Conservation (phyloP, 1,284 basidiomycete species). For the Ceratobasidium sp. region DNA sequence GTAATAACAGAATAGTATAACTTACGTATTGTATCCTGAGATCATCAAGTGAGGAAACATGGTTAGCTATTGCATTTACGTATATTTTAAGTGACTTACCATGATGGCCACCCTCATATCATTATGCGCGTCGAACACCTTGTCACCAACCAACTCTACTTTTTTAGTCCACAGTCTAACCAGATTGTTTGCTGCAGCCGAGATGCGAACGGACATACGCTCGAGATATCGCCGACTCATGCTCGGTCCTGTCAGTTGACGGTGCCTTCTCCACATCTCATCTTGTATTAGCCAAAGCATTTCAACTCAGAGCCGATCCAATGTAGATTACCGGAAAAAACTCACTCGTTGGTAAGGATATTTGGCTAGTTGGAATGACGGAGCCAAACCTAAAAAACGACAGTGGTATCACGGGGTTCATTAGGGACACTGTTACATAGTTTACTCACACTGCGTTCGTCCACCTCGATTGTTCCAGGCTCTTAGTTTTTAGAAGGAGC, state of each 20-base stretch:
- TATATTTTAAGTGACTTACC: not conserved
- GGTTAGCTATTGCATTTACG: not conserved
- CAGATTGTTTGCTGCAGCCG: not conserved
- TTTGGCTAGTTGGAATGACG: conserved; percentile 6
- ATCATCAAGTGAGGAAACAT: not conserved
- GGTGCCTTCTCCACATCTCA: conserved; percentile 25
- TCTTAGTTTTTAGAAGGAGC: not conserved
- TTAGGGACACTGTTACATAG: not conserved
- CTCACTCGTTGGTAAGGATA: conserved; percentile 12
- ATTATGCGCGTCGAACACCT: not conserved
- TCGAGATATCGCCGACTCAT: conserved; percentile 28
- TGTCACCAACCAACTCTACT: not conserved
- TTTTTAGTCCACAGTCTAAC: conserved; percentile 11
- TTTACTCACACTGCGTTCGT: conserved; percentile 17
- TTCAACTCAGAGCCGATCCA: not conserved
- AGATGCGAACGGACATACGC: conserved; percentile 18
- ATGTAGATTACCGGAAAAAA: not conserved
- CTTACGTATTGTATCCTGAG: conserved; percentile 9
- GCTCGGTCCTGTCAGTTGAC: conserved; percentile 23
- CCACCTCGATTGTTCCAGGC: conserved; percentile 13
- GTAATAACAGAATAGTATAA: not conserved
- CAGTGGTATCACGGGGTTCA: not conserved
- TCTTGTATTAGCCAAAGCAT: not conserved
- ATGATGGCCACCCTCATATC: conserved; percentile 9
- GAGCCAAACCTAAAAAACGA: conserved; percentile 4